A percentile compares a stretch with the other conserved stretches of the same genome.
Conservation (phyloP, 2,329 filamentous ascomycete genomes). For the Phyllosticta citriasiana region DNA sequence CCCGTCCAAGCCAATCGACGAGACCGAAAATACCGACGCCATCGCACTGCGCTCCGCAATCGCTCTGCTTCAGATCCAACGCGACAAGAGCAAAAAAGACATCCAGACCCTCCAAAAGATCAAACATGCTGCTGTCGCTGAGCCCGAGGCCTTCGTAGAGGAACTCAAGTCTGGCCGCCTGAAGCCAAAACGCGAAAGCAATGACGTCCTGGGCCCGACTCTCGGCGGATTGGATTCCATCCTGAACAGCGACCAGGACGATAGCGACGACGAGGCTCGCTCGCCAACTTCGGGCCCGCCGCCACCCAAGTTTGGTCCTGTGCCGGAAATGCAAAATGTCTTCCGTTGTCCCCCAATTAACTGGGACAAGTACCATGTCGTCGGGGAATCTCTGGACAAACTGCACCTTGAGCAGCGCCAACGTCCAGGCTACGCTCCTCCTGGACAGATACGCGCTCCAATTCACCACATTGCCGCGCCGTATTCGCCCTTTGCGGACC, state of each 20-base stretch:
- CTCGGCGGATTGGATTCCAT: constrained; percentile 25
- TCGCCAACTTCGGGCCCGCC: constrained; percentile 4
- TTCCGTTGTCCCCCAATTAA: constrained; percentile 83
- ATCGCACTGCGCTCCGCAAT: constrained; percentile 80
- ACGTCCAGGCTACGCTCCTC: constrained; percentile 40
- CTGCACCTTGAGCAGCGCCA: constrained; percentile 70
- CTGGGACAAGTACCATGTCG: constrained; percentile 89
- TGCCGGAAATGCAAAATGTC: constrained; percentile 72
- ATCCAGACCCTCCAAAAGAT: constrained; percentile 59
- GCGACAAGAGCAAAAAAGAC: constrained; percentile 65
- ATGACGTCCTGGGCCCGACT: constrained; percentile 28
- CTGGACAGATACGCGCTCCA: constrained; percentile 23
- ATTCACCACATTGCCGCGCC: constrained; percentile 48
- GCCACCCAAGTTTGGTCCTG: constrained; percentile 44
- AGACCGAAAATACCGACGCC: constrained; percentile 64
- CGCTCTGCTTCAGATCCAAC: constrained; percentile 77
- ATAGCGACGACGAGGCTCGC: constrained; percentile 13
- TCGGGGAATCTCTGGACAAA: constrained; percentile 73
- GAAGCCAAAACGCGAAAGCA: constrained; percentile 20
- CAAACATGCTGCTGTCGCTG: constrained; percentile 58
- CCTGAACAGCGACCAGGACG: constrained; percentile 12
- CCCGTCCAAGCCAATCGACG: constrained; percentile 35
- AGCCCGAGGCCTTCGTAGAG: constrained; percentile 61
- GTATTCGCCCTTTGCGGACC: constrained; percentile 50
- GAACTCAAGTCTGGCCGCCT: constrained; percentile 55